Evolutionary conservation across 179 eudicot genomes (phyloP).

Genomic region (Amaranthus tricolor): DNA sequence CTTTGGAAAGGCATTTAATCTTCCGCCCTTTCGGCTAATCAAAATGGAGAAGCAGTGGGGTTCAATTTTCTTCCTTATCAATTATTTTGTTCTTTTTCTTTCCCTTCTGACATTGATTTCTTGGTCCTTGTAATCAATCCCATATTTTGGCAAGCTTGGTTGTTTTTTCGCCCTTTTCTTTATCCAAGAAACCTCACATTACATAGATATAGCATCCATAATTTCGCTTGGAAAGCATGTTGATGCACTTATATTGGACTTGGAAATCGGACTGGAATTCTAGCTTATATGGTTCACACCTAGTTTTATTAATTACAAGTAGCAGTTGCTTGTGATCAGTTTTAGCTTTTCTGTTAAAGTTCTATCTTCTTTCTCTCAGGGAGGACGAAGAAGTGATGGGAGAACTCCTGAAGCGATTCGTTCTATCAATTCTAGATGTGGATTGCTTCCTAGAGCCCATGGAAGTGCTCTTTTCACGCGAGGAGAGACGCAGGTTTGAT

Average conservation of each 20-base stretch:
- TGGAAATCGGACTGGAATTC: not conserved
- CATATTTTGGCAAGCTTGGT: not conserved
- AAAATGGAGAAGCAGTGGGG: not conserved
- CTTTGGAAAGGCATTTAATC: no score
- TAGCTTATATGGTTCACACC: not conserved
- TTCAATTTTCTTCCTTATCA: not conserved
- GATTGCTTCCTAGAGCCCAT: constrained; percentile 98
- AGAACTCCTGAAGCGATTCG: constrained; percentile 81
- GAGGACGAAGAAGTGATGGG: constrained; percentile 98
- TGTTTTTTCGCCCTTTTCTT: not conserved
- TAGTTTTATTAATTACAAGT: not conserved
- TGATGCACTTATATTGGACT: not conserved
- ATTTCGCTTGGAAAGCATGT: constrained; percentile 7
- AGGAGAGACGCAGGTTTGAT: constrained; percentile 96
- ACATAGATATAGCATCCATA: not conserved
- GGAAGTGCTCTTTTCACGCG: constrained; percentile 99
- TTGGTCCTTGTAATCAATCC: not conserved
- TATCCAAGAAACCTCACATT: not conserved
- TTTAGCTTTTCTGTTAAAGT: not conserved
- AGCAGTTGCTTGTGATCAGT: not conserved
- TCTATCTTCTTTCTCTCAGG: constrained; percentile 38
- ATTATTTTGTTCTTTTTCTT: not conserved
- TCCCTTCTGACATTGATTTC: no score
- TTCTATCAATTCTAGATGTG: constrained; percentile 72
- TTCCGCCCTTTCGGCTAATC: not conserved